phyloP scores from a whole-genome alignment of 257 asterid genomes.

The Rhazya stricta region DNA sequence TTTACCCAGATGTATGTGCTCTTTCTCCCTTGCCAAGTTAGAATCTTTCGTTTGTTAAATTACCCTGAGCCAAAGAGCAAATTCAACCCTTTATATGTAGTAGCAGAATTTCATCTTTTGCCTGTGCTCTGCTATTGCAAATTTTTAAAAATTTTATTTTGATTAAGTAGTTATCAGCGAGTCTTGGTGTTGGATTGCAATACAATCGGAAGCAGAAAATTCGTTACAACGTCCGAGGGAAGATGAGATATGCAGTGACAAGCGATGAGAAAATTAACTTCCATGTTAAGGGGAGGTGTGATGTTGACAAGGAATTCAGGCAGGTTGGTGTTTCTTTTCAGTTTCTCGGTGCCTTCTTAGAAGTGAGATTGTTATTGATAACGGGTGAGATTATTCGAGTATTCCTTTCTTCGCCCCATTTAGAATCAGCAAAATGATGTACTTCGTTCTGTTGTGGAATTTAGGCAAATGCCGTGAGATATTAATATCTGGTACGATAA shows the following conservation, averaged over 20 bases:
- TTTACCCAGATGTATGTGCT: constrained; percentile 50
- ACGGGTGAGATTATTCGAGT: background rate
- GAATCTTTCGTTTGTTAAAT: background rate
- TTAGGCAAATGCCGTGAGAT: background rate
- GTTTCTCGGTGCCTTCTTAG: background rate
- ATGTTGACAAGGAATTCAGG: constrained; percentile 51
- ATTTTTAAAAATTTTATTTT: constrained; percentile 13
- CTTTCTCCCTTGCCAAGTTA: background rate
- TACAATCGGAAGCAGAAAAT: constrained; percentile 48
- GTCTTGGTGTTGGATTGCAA: constrained; percentile 59
- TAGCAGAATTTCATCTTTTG: background rate
- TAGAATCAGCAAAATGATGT: background rate
- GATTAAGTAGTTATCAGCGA: constrained; percentile 46
- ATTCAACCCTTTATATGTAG: background rate
- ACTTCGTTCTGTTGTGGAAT: background rate
- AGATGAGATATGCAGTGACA: constrained; percentile 63
- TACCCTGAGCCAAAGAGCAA: background rate
- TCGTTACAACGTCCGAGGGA: constrained; percentile 54
- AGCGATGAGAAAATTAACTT: constrained; percentile 46
- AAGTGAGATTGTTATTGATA: background rate
- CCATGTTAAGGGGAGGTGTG: constrained; percentile 60
- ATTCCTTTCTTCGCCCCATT: background rate
- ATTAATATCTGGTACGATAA: background rate
- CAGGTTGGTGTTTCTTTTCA: constrained; percentile 34
- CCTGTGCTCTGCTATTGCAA: background rate